These are phyloP conservation scores for Ruellia speciosa DNA, from an alignment of 305 asterid species.

Conservation along the genomic window DNA sequence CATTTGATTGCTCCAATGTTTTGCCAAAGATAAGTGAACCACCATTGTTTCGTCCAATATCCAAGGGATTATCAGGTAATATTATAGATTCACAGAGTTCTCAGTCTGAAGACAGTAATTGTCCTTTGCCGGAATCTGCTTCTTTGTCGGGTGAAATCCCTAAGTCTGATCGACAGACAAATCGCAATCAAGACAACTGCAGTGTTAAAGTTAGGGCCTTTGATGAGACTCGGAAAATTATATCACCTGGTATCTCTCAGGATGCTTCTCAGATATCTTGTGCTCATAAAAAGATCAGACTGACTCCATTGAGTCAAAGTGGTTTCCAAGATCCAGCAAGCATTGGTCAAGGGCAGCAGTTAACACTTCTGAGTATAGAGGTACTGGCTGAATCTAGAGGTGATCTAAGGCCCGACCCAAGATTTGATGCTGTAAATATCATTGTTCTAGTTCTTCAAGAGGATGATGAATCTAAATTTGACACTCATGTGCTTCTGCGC, in stretches of 20 bases:
- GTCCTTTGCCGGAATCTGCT: constrained; percentile 31
- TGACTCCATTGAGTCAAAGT: constrained; percentile 84
- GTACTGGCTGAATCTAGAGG: constrained; percentile 89
- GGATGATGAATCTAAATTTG: constrained; percentile 47
- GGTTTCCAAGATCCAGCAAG: constrained; percentile 92
- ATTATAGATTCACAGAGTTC: constrained; percentile 41
- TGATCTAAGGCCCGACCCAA: constrained; percentile 93
- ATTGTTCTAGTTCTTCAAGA: constrained; percentile 72
- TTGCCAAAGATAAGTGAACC: constrained; percentile 23
- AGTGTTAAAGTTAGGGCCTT: constrained; percentile 27
- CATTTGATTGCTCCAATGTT: constrained; percentile 28
- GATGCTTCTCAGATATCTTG: constrained; percentile 87
- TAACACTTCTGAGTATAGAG: constrained; percentile 77
- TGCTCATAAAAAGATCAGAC: constrained; percentile 60
- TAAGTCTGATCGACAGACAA: constrained; percentile 22
- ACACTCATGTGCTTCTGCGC: constrained; percentile 53
- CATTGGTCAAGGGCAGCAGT: constrained; percentile 87
- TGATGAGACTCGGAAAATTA: constrained; percentile 29
- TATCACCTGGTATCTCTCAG: constrained; percentile 34
- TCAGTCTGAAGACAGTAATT: constrained; percentile 33
- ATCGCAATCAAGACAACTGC: constrained; percentile 29
- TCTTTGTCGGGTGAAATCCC: constrained; percentile 24
- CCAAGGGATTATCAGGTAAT: constrained; percentile 29
- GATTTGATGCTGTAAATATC: constrained; percentile 77
- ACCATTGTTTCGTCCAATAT: constrained; percentile 29